Conservation (phyloP, 2,329 filamentous ascomycete species). For the Colletotrichum sp. region DNA sequence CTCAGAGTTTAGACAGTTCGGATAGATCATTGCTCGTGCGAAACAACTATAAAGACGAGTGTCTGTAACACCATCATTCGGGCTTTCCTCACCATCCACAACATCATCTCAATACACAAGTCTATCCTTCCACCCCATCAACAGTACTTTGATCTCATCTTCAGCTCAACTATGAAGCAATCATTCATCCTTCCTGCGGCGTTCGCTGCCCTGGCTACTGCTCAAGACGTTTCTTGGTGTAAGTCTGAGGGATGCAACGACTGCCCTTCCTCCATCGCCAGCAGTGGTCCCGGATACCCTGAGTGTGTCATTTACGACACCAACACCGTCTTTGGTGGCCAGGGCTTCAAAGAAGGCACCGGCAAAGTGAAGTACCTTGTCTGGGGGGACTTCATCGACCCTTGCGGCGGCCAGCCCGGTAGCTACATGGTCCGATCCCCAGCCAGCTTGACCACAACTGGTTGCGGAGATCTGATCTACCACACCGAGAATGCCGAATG, state of each 20-base stretch:
- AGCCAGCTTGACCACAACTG: background rate
- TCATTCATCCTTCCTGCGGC: background rate
- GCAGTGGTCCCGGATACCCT: background rate
- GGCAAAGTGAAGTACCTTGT: background rate
- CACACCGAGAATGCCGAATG: background rate
- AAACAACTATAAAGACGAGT: background rate
- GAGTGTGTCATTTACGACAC: background rate
- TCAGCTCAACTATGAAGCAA: background rate
- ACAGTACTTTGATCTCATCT: background rate
- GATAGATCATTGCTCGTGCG: background rate
- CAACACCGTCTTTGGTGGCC: background rate
- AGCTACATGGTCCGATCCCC: background rate
- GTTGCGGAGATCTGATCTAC: background rate
- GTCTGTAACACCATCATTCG: background rate
- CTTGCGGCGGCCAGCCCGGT: background rate
- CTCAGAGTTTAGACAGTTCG: background rate
- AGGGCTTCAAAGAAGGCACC: background rate
- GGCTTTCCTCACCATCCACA: background rate
- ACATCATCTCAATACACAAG: background rate
- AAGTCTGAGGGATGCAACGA: background rate
- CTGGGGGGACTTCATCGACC: background rate
- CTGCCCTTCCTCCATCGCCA: background rate
- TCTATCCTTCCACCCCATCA: background rate
- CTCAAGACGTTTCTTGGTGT: background rate
- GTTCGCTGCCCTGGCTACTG: background rate